phyloP scores from a whole-genome alignment of 352 stramenopile species.

The Plasmopara muralis region DNA sequence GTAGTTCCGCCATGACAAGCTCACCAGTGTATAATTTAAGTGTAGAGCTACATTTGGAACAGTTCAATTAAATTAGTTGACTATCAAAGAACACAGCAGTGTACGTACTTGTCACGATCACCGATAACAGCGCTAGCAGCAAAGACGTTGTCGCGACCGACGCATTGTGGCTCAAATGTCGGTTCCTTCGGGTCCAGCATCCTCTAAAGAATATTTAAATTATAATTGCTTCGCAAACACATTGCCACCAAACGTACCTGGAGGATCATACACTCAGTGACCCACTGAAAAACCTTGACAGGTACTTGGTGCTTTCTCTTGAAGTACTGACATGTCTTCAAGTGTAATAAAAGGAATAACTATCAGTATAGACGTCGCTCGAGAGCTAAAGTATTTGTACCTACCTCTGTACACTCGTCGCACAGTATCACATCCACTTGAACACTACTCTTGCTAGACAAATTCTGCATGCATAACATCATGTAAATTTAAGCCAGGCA shows the following conservation, averaged over 20 bases:
- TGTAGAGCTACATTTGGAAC: conserved; percentile 20
- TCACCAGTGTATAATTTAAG: conserved; percentile 66
- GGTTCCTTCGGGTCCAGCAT: conserved; percentile 34
- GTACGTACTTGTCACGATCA: conserved; percentile 47
- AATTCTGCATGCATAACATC: conserved; percentile 27
- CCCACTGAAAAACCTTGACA: conserved; percentile 69
- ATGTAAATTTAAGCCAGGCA: background rate
- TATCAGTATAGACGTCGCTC: background rate
- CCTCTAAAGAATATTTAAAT: conserved; percentile 18
- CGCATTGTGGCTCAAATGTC: conserved; percentile 37
- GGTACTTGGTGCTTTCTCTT: conserved; percentile 27
- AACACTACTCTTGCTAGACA: conserved; percentile 28
- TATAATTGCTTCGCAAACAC: too few species aligned
- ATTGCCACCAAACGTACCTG: conserved; percentile 42
- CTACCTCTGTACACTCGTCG: conserved; percentile 66
- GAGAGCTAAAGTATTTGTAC: background rate
- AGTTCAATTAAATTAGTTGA: background rate
- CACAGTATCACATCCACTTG: conserved; percentile 59
- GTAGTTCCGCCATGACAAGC: conserved; percentile 67
- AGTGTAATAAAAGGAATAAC: background rate
- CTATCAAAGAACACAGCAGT: background rate
- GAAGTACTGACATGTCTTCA: conserved; percentile 51
- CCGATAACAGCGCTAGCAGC: conserved; percentile 48
- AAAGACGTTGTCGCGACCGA: conserved; percentile 30
- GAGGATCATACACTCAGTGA: conserved; percentile 75